Percentiles rank a stretch among this genome's conserved stretches.
phyloP scores from a whole-genome alignment of 805 yeast genomes.

The Ogataea methanolica region DNA sequence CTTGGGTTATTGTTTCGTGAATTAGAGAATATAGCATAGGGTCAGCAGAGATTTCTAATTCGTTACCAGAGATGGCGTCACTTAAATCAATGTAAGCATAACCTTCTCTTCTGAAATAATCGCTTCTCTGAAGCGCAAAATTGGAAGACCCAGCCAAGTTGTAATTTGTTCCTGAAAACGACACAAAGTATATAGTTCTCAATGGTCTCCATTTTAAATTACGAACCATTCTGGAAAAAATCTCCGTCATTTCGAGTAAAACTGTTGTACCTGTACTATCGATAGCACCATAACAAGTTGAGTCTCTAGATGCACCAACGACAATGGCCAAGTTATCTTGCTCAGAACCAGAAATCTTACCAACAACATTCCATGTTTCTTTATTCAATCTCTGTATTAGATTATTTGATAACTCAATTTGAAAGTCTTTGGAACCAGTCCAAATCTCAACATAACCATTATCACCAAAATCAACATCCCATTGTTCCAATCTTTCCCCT shows the following conservation, averaged over 20 bases:
- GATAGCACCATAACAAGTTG: conserved; percentile 63
- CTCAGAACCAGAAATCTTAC: conserved; percentile 74
- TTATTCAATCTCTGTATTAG: conserved; percentile 52
- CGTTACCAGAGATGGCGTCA: conserved; percentile 52
- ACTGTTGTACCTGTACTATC: conserved; percentile 74
- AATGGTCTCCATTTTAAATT: conserved; percentile 77
- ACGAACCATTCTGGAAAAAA: conserved; percentile 60
- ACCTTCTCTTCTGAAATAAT: conserved; percentile 53
- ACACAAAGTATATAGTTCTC: conserved; percentile 74
- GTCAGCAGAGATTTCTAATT: conserved; percentile 46
- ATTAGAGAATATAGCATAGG: conserved; percentile 57
- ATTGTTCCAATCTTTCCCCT: conserved; percentile 34
- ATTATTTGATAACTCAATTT: conserved; percentile 28
- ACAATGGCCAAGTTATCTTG: conserved; percentile 68
- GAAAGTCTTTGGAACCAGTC: conserved; percentile 35
- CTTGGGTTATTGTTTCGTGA: conserved; percentile 33
- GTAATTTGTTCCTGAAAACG: conserved; percentile 79
- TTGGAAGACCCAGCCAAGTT: conserved; percentile 84
- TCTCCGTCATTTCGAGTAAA: conserved; percentile 63
- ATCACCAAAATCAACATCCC: conserved; percentile 29
- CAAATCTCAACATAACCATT: conserved; percentile 33
- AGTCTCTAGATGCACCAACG: conserved; percentile 80
- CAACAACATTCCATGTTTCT: conserved; percentile 73
- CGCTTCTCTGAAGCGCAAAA: conserved; percentile 56
- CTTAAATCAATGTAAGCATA: conserved; percentile 71